A percentile compares a stretch with the other conserved stretches of the same genome.
phyloP scores from a whole-genome alignment of 2,329 filamentous ascomycete genomes.

The Phoma sp. region DNA sequence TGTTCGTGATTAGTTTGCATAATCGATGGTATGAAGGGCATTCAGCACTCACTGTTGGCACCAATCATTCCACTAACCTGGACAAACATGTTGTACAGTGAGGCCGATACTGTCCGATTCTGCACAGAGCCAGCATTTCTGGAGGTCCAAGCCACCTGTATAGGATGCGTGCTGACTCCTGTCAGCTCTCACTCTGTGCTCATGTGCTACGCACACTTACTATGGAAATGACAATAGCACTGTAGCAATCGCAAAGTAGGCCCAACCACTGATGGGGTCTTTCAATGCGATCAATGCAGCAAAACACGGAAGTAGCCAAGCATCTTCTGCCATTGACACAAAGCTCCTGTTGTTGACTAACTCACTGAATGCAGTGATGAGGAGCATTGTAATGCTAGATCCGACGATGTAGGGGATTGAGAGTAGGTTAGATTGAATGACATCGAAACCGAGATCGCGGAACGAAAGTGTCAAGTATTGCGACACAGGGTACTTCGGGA shows the following conservation, averaged over 20 bases:
- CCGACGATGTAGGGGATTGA: conserved; percentile 53
- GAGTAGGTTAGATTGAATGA: conserved; percentile 67
- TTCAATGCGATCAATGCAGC: conserved; percentile 15
- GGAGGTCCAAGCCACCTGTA: conserved; percentile 13
- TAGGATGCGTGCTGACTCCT: conserved; percentile 1
- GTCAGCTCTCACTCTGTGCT: conserved; percentile 24
- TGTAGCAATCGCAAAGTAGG: conserved; percentile 57
- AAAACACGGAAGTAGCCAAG: conserved; percentile 20
- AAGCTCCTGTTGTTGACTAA: conserved; percentile 19
- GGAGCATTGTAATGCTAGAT: conserved; percentile 20
- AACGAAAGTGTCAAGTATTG: conserved; percentile 52
- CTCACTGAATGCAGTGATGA: conserved; percentile 18
- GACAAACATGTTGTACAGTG: conserved; percentile 57
- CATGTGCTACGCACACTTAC: conserved; percentile 26
- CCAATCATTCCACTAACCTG: conserved; percentile 26
- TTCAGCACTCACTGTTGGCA: conserved; percentile 11
- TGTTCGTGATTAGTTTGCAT: conserved; percentile 46
- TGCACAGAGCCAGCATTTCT: conserved; percentile 15
- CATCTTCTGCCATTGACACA: conserved; percentile 19
- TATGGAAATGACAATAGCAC: conserved; percentile 51
- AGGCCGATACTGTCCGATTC: conserved; percentile 13
- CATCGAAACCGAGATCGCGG: conserved; percentile 63
- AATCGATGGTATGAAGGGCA: conserved; percentile 7
- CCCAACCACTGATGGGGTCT: conserved; percentile 47
- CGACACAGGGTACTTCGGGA: conserved; percentile 13